Percentiles rank a stretch among this genome's conserved stretches.
These are phyloP conservation scores for Mortierella hygrophila DNA, from an alignment of 192 early-diverging fungal genomes.

Conservation along the genomic window DNA sequence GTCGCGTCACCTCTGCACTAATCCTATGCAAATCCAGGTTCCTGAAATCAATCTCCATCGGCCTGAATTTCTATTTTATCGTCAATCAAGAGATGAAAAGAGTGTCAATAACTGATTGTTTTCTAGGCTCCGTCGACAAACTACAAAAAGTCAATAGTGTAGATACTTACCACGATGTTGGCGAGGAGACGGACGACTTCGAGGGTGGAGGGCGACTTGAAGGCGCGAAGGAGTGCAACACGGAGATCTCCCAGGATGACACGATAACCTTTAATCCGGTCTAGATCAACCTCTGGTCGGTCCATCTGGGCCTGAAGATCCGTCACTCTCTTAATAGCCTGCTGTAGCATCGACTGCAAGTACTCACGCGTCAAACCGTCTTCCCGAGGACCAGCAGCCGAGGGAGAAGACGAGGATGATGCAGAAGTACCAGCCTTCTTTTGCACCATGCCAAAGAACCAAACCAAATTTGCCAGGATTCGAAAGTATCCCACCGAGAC, in stretches of 20 bases:
- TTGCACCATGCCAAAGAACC: conserved; percentile 65
- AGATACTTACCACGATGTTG: conserved; percentile 26
- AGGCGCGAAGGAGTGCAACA: conserved; percentile 45
- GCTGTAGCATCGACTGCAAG: conserved; percentile 56
- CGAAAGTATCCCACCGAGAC: conserved; percentile 62
- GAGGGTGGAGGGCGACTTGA: conserved; percentile 38
- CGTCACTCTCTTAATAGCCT: conserved; percentile 54
- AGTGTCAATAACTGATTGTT: no score
- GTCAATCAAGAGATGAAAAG: neutral
- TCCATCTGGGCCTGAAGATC: conserved; percentile 54
- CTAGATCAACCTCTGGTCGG: conserved; percentile 19
- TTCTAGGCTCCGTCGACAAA: neutral
- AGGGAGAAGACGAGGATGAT: neutral
- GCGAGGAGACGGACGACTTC: conserved; percentile 43
- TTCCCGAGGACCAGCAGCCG: neutral
- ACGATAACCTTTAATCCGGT: conserved; percentile 26
- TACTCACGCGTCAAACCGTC: conserved; percentile 38
- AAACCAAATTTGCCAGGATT: conserved; percentile 63
- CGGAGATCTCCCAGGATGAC: conserved; percentile 48
- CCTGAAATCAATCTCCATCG: conserved; percentile 36
- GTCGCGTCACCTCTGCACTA: conserved; percentile 26
- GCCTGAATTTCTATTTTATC: conserved; percentile 26
- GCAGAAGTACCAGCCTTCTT: conserved; percentile 10
- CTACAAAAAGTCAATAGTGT: neutral
- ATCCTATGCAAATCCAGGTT: conserved; percentile 25